Conservation (phyloP, 768 basidiomycete species). For the Crepidotus variabilis region DNA sequence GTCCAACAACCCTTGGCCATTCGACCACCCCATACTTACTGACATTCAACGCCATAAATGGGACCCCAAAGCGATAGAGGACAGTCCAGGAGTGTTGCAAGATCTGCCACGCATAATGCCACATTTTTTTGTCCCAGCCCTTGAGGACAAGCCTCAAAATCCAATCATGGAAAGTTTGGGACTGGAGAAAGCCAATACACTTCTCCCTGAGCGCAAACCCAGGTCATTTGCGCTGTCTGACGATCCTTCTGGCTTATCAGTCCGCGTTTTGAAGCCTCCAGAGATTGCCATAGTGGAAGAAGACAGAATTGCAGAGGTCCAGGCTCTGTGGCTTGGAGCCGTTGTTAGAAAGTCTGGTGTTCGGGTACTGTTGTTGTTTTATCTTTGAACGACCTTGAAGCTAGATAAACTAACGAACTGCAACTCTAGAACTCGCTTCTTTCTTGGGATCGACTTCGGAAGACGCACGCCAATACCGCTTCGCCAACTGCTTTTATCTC, state of each 20-base stretch:
- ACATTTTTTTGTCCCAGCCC: conserved; percentile 58
- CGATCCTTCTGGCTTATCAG: too few relatives aligned
- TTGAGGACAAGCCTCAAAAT: conserved; percentile 73
- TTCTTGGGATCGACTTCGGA: conserved; percentile 62
- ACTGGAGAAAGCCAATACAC: conserved; percentile 18
- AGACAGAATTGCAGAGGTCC: conserved; percentile 3
- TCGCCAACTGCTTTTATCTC: conserved; percentile 59
- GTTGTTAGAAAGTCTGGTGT: conserved; percentile 19
- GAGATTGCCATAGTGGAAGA: neutral
- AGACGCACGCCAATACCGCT: conserved; percentile 24
- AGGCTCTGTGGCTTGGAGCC: conserved; percentile 17
- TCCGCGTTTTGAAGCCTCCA: neutral
- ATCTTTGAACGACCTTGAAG: neutral
- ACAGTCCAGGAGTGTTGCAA: conserved; percentile 10
- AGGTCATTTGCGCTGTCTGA: neutral
- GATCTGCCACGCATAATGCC: conserved; percentile 38
- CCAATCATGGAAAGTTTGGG: conserved; percentile 65
- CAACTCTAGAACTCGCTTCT: conserved; percentile 39
- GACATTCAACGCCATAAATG: neutral
- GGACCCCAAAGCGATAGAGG: neutral
- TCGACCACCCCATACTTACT: neutral
- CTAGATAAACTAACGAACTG: neutral
- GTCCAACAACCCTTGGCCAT: neutral
- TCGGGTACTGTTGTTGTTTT: conserved; percentile 14
- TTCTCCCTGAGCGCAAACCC: conserved; percentile 9